Evolutionary conservation across 1,284 basidiomycete species (phyloP).

Genomic region (Apiotrichum laibachii): DNA sequence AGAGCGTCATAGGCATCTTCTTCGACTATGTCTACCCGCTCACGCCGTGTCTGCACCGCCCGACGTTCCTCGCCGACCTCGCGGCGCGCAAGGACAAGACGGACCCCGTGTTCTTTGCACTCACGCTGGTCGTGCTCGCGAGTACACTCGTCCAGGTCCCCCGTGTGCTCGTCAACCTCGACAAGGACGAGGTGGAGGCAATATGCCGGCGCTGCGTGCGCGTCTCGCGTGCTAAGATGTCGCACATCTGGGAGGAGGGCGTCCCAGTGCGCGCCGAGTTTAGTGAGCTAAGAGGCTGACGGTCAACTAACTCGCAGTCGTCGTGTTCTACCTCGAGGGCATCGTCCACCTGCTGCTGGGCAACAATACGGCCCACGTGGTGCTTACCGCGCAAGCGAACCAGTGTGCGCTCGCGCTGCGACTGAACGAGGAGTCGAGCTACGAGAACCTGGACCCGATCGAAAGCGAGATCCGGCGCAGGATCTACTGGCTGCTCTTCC

Average conservation of each 20-base stretch:
- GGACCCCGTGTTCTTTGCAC: conserved; percentile 38
- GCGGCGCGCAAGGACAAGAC: conserved; percentile 34
- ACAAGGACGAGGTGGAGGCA: conserved; percentile 40
- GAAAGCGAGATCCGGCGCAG: conserved; percentile 40
- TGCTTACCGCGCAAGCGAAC: conserved; percentile 38
- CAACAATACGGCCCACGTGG: conserved; percentile 45
- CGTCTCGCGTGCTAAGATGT: conserved; percentile 34
- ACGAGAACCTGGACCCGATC: conserved; percentile 39
- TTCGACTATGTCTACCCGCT: conserved; percentile 46
- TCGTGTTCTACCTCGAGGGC: conserved; percentile 32
- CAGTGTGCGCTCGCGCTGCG: conserved; percentile 41
- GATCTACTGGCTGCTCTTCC: conserved; percentile 46
- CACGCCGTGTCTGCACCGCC: conserved; percentile 44
- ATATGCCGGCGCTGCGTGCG: conserved; percentile 35
- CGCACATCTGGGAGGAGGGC: conserved; percentile 35
- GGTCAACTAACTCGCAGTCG: conserved; percentile 11
- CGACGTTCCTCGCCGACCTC: conserved; percentile 40
- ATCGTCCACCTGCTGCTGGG: conserved; percentile 44
- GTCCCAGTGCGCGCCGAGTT: conserved; percentile 19
- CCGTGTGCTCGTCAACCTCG: conserved; percentile 35
- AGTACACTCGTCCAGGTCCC: conserved; percentile 45
- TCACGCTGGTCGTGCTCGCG: conserved; percentile 37
- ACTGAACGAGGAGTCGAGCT: conserved; percentile 43
- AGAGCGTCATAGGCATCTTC: conserved; percentile 41
- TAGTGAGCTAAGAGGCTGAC: conserved; percentile 5